A percentile compares a stretch with the other conserved stretches of the same genome.
These are phyloP conservation scores for Debaryomyces nepalensis DNA, from an alignment of 1,139 yeast genomes.

Conservation along the genomic window DNA sequence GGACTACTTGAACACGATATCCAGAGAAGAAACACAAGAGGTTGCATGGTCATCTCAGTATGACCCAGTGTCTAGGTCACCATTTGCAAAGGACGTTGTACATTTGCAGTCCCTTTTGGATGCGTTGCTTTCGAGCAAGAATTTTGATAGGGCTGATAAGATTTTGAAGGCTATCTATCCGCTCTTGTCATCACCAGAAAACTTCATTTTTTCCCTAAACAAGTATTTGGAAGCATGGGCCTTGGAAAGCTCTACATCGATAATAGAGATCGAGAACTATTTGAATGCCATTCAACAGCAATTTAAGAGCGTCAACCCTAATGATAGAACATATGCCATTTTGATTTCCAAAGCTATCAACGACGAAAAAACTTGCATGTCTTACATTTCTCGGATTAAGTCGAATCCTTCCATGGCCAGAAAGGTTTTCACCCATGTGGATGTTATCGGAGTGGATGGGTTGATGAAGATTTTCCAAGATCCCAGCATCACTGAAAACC, in stretches of 20 bases:
- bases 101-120: conserved; percentile 80
- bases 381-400: conserved; percentile 14
- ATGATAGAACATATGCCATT: conserved; percentile 55
- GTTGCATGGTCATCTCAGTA: conserved; percentile 46
- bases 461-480: conserved; percentile 46
- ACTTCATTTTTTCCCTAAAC: conserved; percentile 42
- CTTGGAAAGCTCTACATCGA: conserved; percentile 30
- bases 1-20: conserved; percentile 19
- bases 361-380: conserved; percentile 21
- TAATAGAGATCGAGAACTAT: conserved; percentile 33
- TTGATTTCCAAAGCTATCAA: conserved; percentile 33
- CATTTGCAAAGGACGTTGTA: conserved; percentile 59
- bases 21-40: conserved; percentile 26
- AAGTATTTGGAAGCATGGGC: conserved; percentile 44
- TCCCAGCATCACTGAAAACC: conserved; percentile 28
- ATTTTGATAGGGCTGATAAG: conserved; percentile 72
- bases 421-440: conserved; percentile 64
- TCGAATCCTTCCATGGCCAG: conserved; percentile 17
- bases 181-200: conserved; percentile 37
- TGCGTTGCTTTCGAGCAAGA: conserved; percentile 73
- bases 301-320: conserved; percentile 37
- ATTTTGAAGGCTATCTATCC: conserved; percentile 63
- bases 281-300: conserved; percentile 31
- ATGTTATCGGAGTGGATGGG: conserved; percentile 70
- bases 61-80: conserved; percentile 49